phyloP scores from a whole-genome alignment of 73 alveolate species.

The Paramecium sexaurelia region DNA sequence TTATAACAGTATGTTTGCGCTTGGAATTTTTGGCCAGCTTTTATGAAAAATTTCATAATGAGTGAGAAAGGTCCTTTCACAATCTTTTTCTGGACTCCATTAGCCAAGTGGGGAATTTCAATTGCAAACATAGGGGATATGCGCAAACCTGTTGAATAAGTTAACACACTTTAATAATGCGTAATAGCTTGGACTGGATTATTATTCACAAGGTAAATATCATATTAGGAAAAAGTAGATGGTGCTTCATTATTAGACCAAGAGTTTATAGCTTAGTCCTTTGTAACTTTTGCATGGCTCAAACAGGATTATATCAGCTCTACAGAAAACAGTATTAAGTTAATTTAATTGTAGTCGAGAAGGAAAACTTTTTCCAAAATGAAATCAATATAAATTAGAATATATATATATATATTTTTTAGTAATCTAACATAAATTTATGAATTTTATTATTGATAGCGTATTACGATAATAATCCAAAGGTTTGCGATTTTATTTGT shows the following conservation, averaged over 20 bases:
- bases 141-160: slow-evolving; percentile 47
- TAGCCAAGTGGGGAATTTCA: slow-evolving; percentile 35
- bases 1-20: neutral
- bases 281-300: slow-evolving; percentile 24
- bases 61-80: slow-evolving; percentile 53
- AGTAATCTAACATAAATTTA: neutral
- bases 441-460: neutral
- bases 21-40: slow-evolving; percentile 54
- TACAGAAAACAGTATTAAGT: slow-evolving; percentile 27
- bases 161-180: slow-evolving; percentile 41
- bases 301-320: slow-evolving; percentile 18
- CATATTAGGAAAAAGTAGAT: neutral
- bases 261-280: neutral
- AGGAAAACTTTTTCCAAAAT: neutral
- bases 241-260: slow-evolving; percentile 53
- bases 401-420: neutral
- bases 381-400: neutral
- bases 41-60: neutral
- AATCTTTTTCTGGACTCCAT: slow-evolving; percentile 51
- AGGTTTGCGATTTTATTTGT: no score
- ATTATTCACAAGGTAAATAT: slow-evolving; percentile 21
- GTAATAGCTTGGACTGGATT: slow-evolving; percentile 18
- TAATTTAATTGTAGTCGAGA: neutral
- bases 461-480: no score
- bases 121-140: slow-evolving; percentile 47